These are phyloP conservation scores for Pseudomonodictys pantanalensis DNA, from an alignment of 495 filamentous ascomycete genomes.

Conservation along the genomic window DNA sequence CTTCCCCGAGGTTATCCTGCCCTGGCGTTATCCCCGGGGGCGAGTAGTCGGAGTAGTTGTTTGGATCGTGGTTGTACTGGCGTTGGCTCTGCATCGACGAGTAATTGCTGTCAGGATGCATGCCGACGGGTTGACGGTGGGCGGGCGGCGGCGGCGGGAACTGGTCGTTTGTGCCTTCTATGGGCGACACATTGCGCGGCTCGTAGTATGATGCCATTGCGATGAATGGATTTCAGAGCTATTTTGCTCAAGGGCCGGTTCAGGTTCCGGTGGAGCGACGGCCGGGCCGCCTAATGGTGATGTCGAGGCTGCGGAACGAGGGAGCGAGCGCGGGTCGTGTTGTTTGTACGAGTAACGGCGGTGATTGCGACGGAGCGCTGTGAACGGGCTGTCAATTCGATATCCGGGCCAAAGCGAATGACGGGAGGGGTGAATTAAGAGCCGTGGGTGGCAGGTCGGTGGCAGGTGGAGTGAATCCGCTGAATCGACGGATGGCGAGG, in stretches of 20 bases:
- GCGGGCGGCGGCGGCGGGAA: slow-evolving; percentile 28
- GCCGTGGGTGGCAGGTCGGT: no score
- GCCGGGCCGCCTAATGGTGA: neutral
- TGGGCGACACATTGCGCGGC: slow-evolving; percentile 20
- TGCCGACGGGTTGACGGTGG: slow-evolving; percentile 23
- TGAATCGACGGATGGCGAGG: no score
- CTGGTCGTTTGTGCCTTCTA: slow-evolving; percentile 13
- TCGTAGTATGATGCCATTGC: slow-evolving; percentile 11
- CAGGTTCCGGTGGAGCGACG: neutral
- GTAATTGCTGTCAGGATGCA: slow-evolving; percentile 24
- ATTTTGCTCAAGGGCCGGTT: neutral
- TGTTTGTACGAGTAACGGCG: neutral
- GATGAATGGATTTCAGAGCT: no score
- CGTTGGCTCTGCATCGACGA: slow-evolving; percentile 17
- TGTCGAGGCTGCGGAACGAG: neutral
- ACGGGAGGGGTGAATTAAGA: no score
- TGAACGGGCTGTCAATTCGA: neutral
- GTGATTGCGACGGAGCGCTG: neutral
- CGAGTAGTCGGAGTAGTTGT: slow-evolving; percentile 20
- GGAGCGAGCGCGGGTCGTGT: no score
- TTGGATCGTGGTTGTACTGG: slow-evolving; percentile 11
- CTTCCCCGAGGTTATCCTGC: slow-evolving; percentile 69
- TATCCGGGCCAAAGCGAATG: no score
- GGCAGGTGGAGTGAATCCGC: no score
- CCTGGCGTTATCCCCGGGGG: slow-evolving; percentile 62